A percentile compares a stretch with the other conserved stretches of the same genome.
These are phyloP conservation scores for Monascus purpureus DNA, from an alignment of 495 filamentous ascomycete species.

Conservation along the genomic window DNA sequence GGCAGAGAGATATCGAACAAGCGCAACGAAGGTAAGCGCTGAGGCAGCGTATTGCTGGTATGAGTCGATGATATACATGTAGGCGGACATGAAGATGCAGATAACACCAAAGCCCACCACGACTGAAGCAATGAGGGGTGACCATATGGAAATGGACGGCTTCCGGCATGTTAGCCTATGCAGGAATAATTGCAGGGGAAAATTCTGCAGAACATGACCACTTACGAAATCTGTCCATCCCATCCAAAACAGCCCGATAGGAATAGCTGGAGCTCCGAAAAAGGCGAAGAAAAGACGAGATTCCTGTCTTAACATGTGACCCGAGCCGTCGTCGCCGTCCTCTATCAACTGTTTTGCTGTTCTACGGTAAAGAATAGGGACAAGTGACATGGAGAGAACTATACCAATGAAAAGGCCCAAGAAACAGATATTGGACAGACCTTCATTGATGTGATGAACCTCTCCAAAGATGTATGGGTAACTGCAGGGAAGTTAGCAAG, in stretches of 20 bases:
- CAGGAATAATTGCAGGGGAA: background rate
- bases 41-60: conserved; percentile 23
- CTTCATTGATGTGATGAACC: conserved; percentile 33
- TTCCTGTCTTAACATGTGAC: background rate
- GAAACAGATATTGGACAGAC: conserved; percentile 40
- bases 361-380: conserved; percentile 31
- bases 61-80: conserved; percentile 35
- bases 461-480: conserved; percentile 43
- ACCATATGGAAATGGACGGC: conserved; percentile 32
- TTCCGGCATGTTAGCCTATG: background rate
- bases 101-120: conserved; percentile 35
- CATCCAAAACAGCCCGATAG: conserved; percentile 48
- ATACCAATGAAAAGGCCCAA: conserved; percentile 40
- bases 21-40: conserved; percentile 25
- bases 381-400: conserved; percentile 22
- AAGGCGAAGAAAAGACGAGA: background rate
- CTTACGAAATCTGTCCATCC: conserved; percentile 37
- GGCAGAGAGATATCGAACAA: conserved; percentile 29
- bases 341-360: background rate
- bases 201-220: background rate
- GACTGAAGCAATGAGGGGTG: conserved; percentile 24
- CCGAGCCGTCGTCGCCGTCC: background rate
- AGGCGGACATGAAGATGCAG: conserved; percentile 27
- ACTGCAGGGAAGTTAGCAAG: too few relatives aligned
- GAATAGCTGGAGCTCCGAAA: conserved; percentile 21